phyloP scores from a whole-genome alignment of 2,329 filamentous ascomycete species.

The Diaporthe caulivora region DNA sequence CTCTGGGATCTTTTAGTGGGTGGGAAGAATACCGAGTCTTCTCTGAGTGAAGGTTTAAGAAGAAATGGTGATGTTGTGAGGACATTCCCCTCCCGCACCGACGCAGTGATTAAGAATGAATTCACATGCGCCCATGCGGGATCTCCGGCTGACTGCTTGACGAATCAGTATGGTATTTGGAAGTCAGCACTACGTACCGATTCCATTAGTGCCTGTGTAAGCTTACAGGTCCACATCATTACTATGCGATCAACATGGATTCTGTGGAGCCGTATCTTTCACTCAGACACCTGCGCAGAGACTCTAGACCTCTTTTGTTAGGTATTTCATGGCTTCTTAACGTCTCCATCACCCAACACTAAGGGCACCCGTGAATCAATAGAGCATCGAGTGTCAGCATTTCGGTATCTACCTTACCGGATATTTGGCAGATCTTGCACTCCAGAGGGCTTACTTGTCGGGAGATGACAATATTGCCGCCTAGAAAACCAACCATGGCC shows the following conservation, averaged over 20 bases:
- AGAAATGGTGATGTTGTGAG: not conserved
- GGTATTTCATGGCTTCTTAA: not conserved
- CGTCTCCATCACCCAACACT: not conserved
- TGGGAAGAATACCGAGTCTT: not conserved
- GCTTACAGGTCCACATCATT: not conserved
- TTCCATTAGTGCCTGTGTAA: conserved; percentile 2
- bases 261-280: not conserved
- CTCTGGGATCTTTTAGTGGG: not conserved
- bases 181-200: conserved; percentile 7
- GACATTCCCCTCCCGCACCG: not conserved
- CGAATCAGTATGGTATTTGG: not conserved
- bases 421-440: too few species aligned
- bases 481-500: too few species aligned
- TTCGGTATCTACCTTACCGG: too few species aligned
- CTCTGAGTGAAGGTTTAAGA: not conserved
- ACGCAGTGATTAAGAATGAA: not conserved
- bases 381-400: too few species aligned
- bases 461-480: too few species aligned
- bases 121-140: not conserved
- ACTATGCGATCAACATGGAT: not conserved
- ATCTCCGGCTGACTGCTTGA: not conserved
- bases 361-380: not conserved
- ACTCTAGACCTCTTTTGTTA: not conserved
- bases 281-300: not conserved
- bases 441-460: too few species aligned